Evolutionary conservation across 192 early-diverging fungal species (phyloP), one percentile per base, ranked within the genome.

Genomic region (Mortierella hygrophila): DNA sequence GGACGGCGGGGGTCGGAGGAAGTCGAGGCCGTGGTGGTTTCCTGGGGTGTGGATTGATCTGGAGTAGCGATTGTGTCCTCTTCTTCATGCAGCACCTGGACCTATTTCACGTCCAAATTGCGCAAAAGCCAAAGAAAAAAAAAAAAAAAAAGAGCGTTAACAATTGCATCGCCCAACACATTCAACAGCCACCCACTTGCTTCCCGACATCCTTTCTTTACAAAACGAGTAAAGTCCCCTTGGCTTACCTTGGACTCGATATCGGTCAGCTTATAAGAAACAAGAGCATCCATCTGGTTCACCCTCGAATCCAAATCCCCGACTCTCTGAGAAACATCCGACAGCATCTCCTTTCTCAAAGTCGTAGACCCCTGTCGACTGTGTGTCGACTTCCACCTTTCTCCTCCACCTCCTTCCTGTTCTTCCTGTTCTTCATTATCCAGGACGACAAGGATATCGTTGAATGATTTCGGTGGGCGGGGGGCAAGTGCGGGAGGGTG

Each of bases 181-280:
- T 18, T 5, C 49, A 13, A 23, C 26, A 68, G 1, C n/a, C 29
- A 42, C n/a, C 9, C 10, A 46, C 29, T 8, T 26, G 1, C 11
- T 23, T 20, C 5, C 29, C n/a, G 26, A 8, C 13, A 10, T 49
- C 23, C 6, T 5, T 20, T 16, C 18, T 52, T 4, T 2, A 52
- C 9, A 38, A 6, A 21, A 42, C 21, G 3, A 70, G 7, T 5
- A 1, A 6, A 20, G 4, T 16, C 16, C 49, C 18, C 3, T 21
- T 52, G 4, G 21, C 18, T 11, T 76, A 83, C 81, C 82, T 83
- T 78, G n/a, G 76, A 69, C 57, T 83, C 82, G 47, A 83, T 83
- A 40, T 83, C 72, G 15, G 35, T 68, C 35, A 83, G 41, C 47
- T 83, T 83, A 72, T 75, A 74, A 21, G 76, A 60, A 20, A 83